Evolutionary conservation across 1,284 basidiomycete genomes (phyloP), one percentile per base, ranked within the genome.

Genomic region (Psilocybe mexicana): DNA sequence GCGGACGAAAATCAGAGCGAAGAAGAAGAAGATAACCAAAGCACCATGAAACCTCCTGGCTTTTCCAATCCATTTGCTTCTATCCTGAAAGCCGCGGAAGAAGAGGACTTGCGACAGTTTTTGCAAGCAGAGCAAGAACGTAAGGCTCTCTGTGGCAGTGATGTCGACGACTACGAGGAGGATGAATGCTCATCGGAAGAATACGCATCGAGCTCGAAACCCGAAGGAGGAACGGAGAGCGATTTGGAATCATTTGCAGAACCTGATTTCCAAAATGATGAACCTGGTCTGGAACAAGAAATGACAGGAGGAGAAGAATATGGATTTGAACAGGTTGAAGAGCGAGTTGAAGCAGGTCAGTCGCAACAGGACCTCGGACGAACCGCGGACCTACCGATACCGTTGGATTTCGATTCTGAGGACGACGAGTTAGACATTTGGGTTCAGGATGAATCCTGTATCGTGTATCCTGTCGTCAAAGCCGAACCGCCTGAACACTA

Each of bases 91-190:
- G 80, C 84, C 6, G 75, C 79, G 43, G 85, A 88, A 67, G 83
- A 81, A 12, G 78, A 84, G 55, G 88, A 89, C 65, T 72, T 91
- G 54, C 72, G 72, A 55, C 84, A 85, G 44, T 92, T 91, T 58
- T 62, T 90, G 64, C 81, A 86, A 57, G 85, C 82, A 2, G 89
- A 91, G 65, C 72, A 69, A 62, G 68, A 63, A 59, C 73, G 83
- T 55, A 80, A 74, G 63, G 81, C 80, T 56, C 55, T 74, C 45
- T 79, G 72, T 60, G 82, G 82, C 3, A 76, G 74, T 23, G 68
- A 69, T 18, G 35, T 63, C 11, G 68, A 65, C 28, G 77, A 74
- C 5, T 70, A 73, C 7, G 72, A 72, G 12, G 71, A 68, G 28
- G 69, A 70, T 45, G 65, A 56, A 28, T 64, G 43, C 59, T 52